Base-by-base conservation (phyloP, 2,329 filamentous ascomycete species). In the Botryotinia calthae region DNA sequence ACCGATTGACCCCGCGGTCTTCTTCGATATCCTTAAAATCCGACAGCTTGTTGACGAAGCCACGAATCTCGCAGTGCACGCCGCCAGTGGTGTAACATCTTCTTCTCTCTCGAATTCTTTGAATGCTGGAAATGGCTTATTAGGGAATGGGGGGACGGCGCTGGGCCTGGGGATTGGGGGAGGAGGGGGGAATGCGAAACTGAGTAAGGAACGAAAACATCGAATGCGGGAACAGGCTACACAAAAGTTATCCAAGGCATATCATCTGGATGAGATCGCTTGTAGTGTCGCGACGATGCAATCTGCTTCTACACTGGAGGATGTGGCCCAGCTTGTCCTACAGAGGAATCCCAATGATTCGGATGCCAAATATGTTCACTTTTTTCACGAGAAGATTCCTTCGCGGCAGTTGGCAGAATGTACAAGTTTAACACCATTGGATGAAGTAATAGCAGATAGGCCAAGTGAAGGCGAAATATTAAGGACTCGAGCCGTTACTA, bases 361-460 rank as follows among this genome's bases (percentile, higher is more conserved):
- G 61, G 92, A 96, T 79, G 93, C 93, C 42, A 92, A 91, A 81
- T 96, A 96, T 80, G 93, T 96, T n/a, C 92, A 96, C 80, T 96
- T 95, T 83, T 97, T 97, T 81, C 93, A 95, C 82, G 93, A 97
- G 82, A 96, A 95, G 86, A 95, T 96, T 40, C 91, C 93, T 1
- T 92, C 89, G 58, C 85, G 91, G 59, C 89, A 91, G 80, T 84
- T 96, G 80, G 91, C 90, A 51, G 88, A 93, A 78, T 90, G 87
- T 77, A 95, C 92, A 14, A 90, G 88, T 75, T 82, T 95, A 72
- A 83, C 87, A 70, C 86, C 89, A 6, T 81, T 97, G 76, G 85
- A 90, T 79, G 87, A 92, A 54, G 88, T 95, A 72, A 90, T 95
- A 73, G 83, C 84, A 20, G 87, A 89, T 58, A 83, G 87, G 31